A percentile compares a stretch with the other conserved stretches of the same genome.
Evolutionary conservation across 2,329 filamentous ascomycete species (phyloP).

Genomic region (Aspergillus fumigatiaffinis): DNA sequence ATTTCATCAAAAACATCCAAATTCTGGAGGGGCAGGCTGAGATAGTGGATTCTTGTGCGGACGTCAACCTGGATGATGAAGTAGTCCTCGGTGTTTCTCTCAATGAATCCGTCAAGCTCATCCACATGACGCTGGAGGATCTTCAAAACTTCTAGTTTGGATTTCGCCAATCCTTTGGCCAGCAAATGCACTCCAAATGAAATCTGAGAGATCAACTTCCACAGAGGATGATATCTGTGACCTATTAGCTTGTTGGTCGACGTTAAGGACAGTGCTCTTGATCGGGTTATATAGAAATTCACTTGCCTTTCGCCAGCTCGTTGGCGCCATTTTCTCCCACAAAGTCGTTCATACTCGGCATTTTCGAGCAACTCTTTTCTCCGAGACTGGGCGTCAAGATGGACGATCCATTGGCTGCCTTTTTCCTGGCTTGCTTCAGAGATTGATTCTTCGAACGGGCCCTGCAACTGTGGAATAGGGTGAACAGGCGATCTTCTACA

Average conservation of each 20-base stretch:
- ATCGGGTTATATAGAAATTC: background rate
- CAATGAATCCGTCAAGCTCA: slow-evolving; percentile 87
- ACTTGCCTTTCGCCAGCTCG: slow-evolving; percentile 58
- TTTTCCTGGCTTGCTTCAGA: slow-evolving; percentile 30
- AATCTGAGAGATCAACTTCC: slow-evolving; percentile 88
- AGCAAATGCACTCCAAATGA: slow-evolving; percentile 89
- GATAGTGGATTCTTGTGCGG: slow-evolving; percentile 70
- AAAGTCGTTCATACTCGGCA: slow-evolving; percentile 64
- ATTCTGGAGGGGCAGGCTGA: slow-evolving; percentile 81
- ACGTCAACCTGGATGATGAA: slow-evolving; percentile 75
- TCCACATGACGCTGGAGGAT: slow-evolving; percentile 92
- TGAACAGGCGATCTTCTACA: slow-evolving; percentile 29
- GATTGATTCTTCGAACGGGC: slow-evolving; percentile 45
- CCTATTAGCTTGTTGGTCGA: slow-evolving; percentile 4
- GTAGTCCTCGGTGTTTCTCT: slow-evolving; percentile 81
- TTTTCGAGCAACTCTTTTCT: slow-evolving; percentile 66
- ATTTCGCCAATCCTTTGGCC: slow-evolving; percentile 80
- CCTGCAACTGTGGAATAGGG: slow-evolving; percentile 41
- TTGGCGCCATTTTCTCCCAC: slow-evolving; percentile 72
- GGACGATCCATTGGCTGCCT: slow-evolving; percentile 26
- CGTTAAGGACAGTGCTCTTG: background rate
- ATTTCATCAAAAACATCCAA: slow-evolving; percentile 79
- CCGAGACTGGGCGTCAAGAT: slow-evolving; percentile 45
- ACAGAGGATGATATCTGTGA: slow-evolving; percentile 72
- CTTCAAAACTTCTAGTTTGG: slow-evolving; percentile 77